A percentile compares a stretch with the other conserved stretches of the same genome.
Conservation (phyloP, 73 alveolate genomes). For the Breviolum minutum region DNA sequence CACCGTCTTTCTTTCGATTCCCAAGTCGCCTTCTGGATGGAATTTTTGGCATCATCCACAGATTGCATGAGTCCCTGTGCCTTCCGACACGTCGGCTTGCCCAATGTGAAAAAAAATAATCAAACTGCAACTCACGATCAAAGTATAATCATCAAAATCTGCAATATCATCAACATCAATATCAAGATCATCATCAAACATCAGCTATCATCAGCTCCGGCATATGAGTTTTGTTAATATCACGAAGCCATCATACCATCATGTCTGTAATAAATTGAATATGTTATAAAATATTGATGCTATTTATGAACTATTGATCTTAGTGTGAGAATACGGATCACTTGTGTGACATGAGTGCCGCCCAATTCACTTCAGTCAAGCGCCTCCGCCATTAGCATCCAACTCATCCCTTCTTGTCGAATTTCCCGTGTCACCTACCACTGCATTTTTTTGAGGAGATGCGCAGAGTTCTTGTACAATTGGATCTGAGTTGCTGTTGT, state of each 20-base stretch:
- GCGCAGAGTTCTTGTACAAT: too few species aligned
- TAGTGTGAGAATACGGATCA: too few species aligned
- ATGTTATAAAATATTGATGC: not conserved
- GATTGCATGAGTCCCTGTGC: not conserved
- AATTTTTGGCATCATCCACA: not conserved
- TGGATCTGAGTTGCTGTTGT: not conserved
- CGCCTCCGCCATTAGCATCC: constrained; percentile 29
- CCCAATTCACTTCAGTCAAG: not conserved
- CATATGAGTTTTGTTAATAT: not conserved
- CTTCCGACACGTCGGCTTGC: not conserved
- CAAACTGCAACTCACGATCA: not conserved
- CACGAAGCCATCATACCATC: too few species aligned
- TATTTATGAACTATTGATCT: too few species aligned
- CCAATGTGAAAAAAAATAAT: not conserved
- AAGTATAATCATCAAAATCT: not conserved
- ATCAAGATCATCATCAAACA: too few species aligned
- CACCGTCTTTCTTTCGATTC: not conserved
- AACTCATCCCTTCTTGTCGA: not conserved
- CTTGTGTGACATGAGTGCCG: not conserved
- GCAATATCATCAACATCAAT: too few species aligned
- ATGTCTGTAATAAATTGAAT: not conserved
- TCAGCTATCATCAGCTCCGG: not conserved
- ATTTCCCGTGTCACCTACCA: not conserved
- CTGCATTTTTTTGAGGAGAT: too few species aligned
- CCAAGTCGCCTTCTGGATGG: constrained; percentile 23